phyloP scores from a whole-genome alignment of 2,329 filamentous ascomycete species.

The Cladosporium sp. region DNA sequence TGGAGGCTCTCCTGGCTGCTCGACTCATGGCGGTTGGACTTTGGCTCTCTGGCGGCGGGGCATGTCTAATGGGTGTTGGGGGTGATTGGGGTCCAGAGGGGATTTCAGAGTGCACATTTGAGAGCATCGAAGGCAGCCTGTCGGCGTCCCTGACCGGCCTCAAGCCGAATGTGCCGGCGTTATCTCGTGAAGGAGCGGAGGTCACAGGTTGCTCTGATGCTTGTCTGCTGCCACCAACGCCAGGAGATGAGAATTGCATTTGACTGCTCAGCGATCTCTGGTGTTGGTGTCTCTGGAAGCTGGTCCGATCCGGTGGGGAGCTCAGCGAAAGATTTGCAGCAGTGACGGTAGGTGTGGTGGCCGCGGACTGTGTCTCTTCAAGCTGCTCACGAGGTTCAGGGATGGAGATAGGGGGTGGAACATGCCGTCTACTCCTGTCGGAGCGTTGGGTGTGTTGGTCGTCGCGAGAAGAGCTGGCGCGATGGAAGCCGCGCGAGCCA shows the following conservation, averaged over 20 bases:
- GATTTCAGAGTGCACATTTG: constrained; percentile 63
- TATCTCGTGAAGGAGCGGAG: constrained; percentile 28
- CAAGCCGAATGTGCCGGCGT: constrained; percentile 53
- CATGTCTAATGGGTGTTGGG: constrained; percentile 72
- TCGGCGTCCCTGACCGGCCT: constrained; percentile 79
- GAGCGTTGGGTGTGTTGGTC: constrained; percentile 36
- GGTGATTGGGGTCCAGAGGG: constrained; percentile 90
- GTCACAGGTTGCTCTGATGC: constrained; percentile 25
- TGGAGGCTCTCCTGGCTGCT: constrained; percentile 67
- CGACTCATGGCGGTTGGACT: constrained; percentile 36
- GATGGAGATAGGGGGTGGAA: constrained; percentile 81
- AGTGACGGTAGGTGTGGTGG: constrained; percentile 48
- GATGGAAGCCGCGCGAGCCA: constrained; percentile 32
- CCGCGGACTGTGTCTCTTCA: constrained; percentile 44
- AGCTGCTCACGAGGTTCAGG: constrained; percentile 50
- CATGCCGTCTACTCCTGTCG: constrained; percentile 62
- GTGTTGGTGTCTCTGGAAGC: constrained; percentile 54
- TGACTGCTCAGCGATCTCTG: constrained; percentile 40
- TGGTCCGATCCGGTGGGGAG: constrained; percentile 67
- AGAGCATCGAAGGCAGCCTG: constrained; percentile 76
- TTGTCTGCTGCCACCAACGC: constrained; percentile 15
- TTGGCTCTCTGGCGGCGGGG: constrained; percentile 45
- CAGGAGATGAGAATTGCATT: constrained; percentile 28
- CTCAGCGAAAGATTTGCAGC: constrained; percentile 58
- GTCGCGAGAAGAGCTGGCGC: constrained; percentile 29